Base-by-base conservation (phyloP, 1,139 yeast genomes). In the Starmera stellimalicola region DNA sequence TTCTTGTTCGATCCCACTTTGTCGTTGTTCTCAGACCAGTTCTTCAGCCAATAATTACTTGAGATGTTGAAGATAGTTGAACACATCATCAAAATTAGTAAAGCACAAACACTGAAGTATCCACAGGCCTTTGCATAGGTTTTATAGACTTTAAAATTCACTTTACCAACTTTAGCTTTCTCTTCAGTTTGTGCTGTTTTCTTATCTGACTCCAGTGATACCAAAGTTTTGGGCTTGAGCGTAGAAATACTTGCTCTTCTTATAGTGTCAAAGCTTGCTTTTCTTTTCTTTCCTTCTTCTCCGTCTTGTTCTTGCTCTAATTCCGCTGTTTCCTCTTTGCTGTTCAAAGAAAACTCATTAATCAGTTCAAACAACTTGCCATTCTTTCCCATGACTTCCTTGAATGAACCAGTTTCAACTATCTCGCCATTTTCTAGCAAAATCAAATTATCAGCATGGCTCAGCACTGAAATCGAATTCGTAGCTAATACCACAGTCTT, bases 401-500 rank as follows among this genome's bases (percentile, higher is more conserved):
- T 61, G 41, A 69, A 68, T n/a, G 71, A 56, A 3, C 82, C 84
- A 34, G 65, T 69, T 52, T 78, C 88, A 18, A 73, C 66, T 27
- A 78, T 62, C 37, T 68, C 62, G 14, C 83, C 78, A 42, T 70
- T 70, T 37, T 73, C 66, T 15, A 84, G 63, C 55, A 82, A 65
- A 40, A 70, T 66, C 26, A 85, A 67, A 36, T 64, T 64, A 41
- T 73, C 64, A 0, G 95, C 84, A 42, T 77, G 70, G 42, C 74
- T 70, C 50, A 85, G 67, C 11, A 84, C 88, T 32, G 76, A 70
- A 26, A 83, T 76, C 6, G 83, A 73, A 55, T 87, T 87, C 2
- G 96, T 87, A 2, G 94, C 82, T 47, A 87, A 65, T 27, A 87
- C 62, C 41, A 76, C 71, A 34, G 94, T 78, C 54, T 83, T 84